Evolutionary conservation across 2,329 filamentous ascomycete species (phyloP), one percentile per base, ranked within the genome.

Genomic region (Echinosphaeria canescens): DNA sequence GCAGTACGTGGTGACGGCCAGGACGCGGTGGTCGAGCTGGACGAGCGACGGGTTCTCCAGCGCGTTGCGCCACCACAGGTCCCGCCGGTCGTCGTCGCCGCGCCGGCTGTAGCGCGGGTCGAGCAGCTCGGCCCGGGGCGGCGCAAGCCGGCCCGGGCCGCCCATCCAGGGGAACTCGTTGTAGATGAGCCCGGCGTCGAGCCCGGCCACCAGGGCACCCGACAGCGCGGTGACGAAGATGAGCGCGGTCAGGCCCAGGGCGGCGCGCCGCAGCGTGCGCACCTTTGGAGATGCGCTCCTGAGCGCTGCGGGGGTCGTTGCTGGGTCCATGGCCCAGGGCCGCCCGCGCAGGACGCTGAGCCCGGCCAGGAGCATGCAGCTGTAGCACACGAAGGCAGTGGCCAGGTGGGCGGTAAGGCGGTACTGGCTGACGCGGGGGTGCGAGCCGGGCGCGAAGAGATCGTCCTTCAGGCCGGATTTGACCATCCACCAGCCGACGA

Each of bases 401-500:
- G 75, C 81, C 9, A 98, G 61, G 48, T 98, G 88, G 7, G 84
- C 68, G 4, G 85, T 75, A 29, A 98, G 62, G 27, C 88, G 71
- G 53, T 98, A 98, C 51, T 98, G 88, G 33, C 75, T 85, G 26
- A 98, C 88, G 31, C 88, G 71, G 1, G 88, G 88, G 47, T 92
- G 81, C 30, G 74, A 76, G 10, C 84, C 88, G 3, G 80, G 75
- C 13, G 79, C 79, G 44, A 98, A 93, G 15, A 98, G 64, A 47
- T 98, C 88, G 44, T 95, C 88, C 47, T 85, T 90, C 34, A 98
- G 59, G 2, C 88, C 88, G 9, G 79, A 90, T 51, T 90, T 90
- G 38, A 98, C 88, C 88, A 98, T 98, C 82, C 88, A 98, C 88
- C 88, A 98, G 29, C 88, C 88, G 35, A 98, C 73, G 41, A 88